A percentile compares a stretch with the other conserved stretches of the same genome.
Evolutionary conservation across 2,329 filamentous ascomycete genomes (phyloP).

Genomic region (Niveomyces coronatus): DNA sequence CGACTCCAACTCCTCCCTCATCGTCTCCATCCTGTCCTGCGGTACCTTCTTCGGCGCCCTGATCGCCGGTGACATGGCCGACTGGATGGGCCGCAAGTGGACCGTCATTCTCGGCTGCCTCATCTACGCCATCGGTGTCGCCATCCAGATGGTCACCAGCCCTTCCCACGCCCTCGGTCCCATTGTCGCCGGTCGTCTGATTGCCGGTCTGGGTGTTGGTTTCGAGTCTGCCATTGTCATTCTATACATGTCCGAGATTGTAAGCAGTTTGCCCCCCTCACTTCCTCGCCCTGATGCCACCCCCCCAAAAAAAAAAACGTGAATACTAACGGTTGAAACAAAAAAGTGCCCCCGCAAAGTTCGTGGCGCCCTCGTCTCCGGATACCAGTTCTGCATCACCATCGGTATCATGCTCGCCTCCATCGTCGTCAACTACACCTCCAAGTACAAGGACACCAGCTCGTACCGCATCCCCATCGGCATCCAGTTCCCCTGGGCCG

Average conservation of each 20-base stretch:
- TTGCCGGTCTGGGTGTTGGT: conserved; percentile 70
- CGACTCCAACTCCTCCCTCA: conserved; percentile 40
- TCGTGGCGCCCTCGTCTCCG: conserved; percentile 66
- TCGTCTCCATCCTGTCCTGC: conserved; percentile 67
- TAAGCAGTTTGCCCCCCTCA: too few relatives aligned
- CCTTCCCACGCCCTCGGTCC: conserved; percentile 40
- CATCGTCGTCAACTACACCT: conserved; percentile 61
- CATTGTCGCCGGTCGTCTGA: conserved; percentile 62
- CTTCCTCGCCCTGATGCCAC: too few relatives aligned
- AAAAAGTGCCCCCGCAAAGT: conserved; percentile 53
- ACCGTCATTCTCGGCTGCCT: conserved; percentile 62
- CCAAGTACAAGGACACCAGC: conserved; percentile 49
- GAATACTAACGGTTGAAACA: conserved; percentile 15
- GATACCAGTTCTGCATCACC: conserved; percentile 77
- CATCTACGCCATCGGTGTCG: conserved; percentile 59
- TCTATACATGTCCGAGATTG: conserved; percentile 80
- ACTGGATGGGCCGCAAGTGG: conserved; percentile 62
- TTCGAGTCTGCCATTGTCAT: conserved; percentile 74
- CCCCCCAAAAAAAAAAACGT: conserved; percentile 6
- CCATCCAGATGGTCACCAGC: conserved; percentile 52
- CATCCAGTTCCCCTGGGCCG: conserved; percentile 70
- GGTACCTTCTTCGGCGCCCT: conserved; percentile 72
- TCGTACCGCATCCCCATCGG: conserved; percentile 74
- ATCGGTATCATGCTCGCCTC: conserved; percentile 68
- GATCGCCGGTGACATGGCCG: conserved; percentile 67